phyloP scores from a whole-genome alignment of 2,329 filamentous ascomycete genomes.

The Colletotrichum plurivorum region DNA sequence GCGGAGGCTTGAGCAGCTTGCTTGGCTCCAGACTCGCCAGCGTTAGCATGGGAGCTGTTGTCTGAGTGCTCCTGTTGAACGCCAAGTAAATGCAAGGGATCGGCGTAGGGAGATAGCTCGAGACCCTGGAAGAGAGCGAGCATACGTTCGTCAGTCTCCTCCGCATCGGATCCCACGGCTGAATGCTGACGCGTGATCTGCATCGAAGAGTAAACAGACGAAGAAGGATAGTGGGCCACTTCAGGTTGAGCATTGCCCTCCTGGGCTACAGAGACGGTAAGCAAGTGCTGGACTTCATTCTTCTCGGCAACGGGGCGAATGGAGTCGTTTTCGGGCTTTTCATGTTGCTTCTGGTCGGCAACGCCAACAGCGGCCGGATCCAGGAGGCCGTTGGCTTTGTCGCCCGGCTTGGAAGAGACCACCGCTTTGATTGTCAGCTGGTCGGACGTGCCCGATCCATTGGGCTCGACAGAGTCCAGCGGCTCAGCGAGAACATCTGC shows the following conservation, averaged over 20 bases:
- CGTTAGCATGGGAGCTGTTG: conserved; percentile 46
- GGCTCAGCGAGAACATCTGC: no score
- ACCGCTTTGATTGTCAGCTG: conserved; percentile 3
- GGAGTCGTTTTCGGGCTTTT: no score
- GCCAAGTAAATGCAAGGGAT: not conserved
- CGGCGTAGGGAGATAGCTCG: conserved; percentile 49
- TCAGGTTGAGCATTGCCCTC: not conserved
- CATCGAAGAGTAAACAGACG: conserved; percentile 36
- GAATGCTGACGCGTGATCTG: conserved; percentile 23
- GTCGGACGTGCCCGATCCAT: not conserved
- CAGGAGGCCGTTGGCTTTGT: no score
- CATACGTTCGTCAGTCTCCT: conserved; percentile 7
- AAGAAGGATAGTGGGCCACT: conserved; percentile 22
- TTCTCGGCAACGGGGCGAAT: no score
- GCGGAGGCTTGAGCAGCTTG: not conserved
- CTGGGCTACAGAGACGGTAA: no score
- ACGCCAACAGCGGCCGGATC: no score
- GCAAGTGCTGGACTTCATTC: no score
- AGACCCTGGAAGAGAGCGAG: conserved; percentile 52
- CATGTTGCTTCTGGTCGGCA: no score
- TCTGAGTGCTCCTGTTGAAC: conserved; percentile 40
- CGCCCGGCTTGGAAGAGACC: not conserved
- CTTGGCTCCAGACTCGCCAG: conserved; percentile 36
- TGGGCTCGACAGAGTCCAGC: not conserved
- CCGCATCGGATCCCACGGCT: conserved; percentile 1